Evolutionary conservation across 805 yeast species (phyloP).

Genomic region (Metschnikowia lunata): DNA sequence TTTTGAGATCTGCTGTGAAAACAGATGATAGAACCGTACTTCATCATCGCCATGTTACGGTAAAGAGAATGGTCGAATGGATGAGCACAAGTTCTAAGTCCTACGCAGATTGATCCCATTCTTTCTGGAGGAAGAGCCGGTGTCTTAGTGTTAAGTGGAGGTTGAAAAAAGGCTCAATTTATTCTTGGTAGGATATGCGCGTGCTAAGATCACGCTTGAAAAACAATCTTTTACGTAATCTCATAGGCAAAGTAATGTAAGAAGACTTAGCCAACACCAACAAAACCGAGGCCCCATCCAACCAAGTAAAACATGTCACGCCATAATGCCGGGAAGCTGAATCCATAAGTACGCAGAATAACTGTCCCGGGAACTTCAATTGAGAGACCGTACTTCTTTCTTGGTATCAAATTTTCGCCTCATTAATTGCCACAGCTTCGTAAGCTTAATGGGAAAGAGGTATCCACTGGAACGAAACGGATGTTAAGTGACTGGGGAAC

Average conservation of each 20-base stretch:
- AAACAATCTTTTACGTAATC: constrained; percentile 44
- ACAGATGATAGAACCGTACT: no score
- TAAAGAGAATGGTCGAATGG: no score
- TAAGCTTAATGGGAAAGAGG: constrained; percentile 95
- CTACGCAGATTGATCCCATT: no score
- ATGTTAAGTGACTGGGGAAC: no score
- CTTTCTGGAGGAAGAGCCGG: no score
- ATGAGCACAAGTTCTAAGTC: no score
- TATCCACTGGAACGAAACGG: constrained; percentile 74
- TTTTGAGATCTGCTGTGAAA: no score
- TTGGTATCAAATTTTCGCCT: constrained; percentile 79
- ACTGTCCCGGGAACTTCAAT: constrained; percentile 98
- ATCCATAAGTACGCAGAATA: constrained; percentile 91
- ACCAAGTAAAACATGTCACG: constrained; percentile 60
- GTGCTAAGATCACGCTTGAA: no score
- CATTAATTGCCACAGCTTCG: constrained; percentile 88
- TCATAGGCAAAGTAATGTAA: constrained; percentile 74
- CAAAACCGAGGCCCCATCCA: constrained; percentile 54
- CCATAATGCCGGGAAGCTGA: constrained; percentile 71
- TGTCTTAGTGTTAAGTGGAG: no score
- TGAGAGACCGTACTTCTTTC: constrained; percentile 85
- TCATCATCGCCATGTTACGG: no score
- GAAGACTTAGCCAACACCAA: constrained; percentile 68
- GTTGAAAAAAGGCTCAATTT: no score
- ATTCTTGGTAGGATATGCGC: no score